phyloP scores from a whole-genome alignment of 1,139 yeast species.

The Scheffersomyces segobiensis region DNA sequence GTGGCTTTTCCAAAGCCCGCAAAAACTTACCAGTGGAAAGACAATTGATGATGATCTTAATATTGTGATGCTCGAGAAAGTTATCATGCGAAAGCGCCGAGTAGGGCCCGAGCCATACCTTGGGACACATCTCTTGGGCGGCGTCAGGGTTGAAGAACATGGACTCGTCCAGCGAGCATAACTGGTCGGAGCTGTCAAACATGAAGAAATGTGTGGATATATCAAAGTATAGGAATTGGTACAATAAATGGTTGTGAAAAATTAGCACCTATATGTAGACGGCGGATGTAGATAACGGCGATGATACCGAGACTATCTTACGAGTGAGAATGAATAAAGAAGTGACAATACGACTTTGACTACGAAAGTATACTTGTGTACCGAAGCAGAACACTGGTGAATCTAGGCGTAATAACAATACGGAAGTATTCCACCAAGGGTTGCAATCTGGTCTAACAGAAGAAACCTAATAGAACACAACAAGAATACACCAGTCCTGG shows the following conservation, averaged over 20 bases:
- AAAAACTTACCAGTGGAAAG: conserved; percentile 36
- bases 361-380: no score
- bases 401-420: not conserved
- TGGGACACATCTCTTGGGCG: conserved; percentile 37
- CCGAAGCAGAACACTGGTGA: no score
- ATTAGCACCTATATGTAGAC: not conserved
- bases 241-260: not conserved
- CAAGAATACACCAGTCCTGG: not conserved
- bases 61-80: conserved; percentile 25
- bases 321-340: no score
- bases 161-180: conserved; percentile 53
- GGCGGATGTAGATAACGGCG: not conserved
- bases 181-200: not conserved
- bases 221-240: no score
- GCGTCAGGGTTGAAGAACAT: conserved; percentile 49
- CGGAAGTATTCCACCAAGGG: not conserved
- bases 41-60: conserved; percentile 45
- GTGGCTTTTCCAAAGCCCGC: conserved; percentile 19
- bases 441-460: not conserved
- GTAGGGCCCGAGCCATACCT: conserved; percentile 33
- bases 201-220: not conserved
- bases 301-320: not conserved
- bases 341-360: no score
- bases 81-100: conserved; percentile 14
- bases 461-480: not conserved